phyloP scores from a whole-genome alignment of 352 stramenopile species.

The Globisporangium camurandrum region DNA sequence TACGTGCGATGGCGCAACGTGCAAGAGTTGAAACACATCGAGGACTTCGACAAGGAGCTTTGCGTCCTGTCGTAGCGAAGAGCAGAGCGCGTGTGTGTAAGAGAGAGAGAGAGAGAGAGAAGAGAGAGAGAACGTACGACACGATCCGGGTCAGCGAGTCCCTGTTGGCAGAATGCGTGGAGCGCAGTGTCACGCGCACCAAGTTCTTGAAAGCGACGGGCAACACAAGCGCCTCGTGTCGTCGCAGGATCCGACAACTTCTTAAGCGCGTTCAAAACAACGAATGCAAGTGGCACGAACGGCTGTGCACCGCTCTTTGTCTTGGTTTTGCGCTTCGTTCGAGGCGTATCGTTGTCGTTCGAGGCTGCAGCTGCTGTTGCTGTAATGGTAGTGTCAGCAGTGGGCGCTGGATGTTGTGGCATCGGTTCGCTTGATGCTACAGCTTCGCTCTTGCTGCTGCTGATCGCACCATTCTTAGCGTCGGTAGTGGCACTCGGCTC shows the following conservation, averaged over 20 bases:
- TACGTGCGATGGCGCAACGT: not conserved
- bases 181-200: conserved; percentile 23
- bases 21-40: conserved; percentile 41
- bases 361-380: not conserved
- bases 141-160: conserved; percentile 8
- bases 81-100: not conserved
- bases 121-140: not conserved
- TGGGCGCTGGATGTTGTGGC: not conserved
- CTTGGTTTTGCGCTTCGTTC: conserved; percentile 24
- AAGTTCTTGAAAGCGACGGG: conserved; percentile 7
- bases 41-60: conserved; percentile 58
- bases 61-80: conserved; percentile 19
- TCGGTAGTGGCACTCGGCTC: conserved; percentile 6
- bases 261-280: conserved; percentile 42
- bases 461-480: not conserved
- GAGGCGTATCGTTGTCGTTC: conserved; percentile 7
- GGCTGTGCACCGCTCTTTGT: too few species aligned
- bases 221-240: not conserved
- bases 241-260: conserved; percentile 14
- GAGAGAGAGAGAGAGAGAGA: not conserved
- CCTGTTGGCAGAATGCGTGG: conserved; percentile 20
- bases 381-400: not conserved
- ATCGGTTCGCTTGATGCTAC: not conserved
- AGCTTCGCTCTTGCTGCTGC: not conserved
- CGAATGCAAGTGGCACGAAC: conserved; percentile 40